These are phyloP conservation scores for Codiaeum variegatum DNA, from an alignment of 441 rosid species.

Conservation along the genomic window DNA sequence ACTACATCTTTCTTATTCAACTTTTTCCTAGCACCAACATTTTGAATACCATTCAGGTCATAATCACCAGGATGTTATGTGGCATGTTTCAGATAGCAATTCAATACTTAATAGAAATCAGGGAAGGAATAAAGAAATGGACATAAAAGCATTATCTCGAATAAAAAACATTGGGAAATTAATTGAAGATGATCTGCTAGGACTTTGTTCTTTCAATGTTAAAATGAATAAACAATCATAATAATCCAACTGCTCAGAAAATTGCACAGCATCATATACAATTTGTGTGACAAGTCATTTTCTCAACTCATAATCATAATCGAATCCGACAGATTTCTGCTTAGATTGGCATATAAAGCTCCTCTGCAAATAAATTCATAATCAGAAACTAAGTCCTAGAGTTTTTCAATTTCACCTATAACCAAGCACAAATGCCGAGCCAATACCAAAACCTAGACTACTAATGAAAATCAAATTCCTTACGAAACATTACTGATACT, in stretches of 20 bases:
- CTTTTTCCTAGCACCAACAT: conserved; percentile 15
- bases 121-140: conserved; percentile 8
- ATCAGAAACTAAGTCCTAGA: too few species aligned
- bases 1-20: conserved; percentile 1
- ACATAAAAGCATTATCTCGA: background rate
- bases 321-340: too few species aligned
- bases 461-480: too few species aligned
- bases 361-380: too few species aligned
- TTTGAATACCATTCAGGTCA: conserved; percentile 18
- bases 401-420: too few species aligned
- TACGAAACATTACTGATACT: too few species aligned
- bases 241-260: background rate
- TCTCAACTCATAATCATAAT: background rate
- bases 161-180: background rate
- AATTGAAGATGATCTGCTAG: background rate
- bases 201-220: background rate
- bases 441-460: too few species aligned
- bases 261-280: background rate
- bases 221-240: background rate
- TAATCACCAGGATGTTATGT: background rate
- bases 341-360: too few species aligned
- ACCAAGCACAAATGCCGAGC: too few species aligned
- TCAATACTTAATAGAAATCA: background rate
- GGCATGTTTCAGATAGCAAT: conserved; percentile 26
- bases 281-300: background rate